These are phyloP conservation scores for Lactarius vividus DNA, from an alignment of 768 basidiomycete genomes.

Conservation along the genomic window DNA sequence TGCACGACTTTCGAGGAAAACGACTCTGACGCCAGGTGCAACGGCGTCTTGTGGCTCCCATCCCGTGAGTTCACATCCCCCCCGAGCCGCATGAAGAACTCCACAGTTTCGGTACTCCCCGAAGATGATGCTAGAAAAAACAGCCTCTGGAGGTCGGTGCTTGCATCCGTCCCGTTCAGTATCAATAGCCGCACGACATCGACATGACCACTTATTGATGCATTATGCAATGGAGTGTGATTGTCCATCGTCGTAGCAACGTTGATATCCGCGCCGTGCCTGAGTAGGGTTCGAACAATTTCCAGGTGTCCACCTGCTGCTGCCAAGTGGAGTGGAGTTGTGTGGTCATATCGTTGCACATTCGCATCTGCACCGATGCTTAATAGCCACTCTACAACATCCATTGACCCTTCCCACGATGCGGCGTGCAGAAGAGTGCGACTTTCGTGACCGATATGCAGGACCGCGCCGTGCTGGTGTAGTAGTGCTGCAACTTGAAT, in stretches of 20 bases:
- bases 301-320: not conserved
- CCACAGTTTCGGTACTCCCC: no score
- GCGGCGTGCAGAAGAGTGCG: not conserved
- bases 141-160: no score
- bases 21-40: no score
- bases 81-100: no score
- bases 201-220: not conserved
- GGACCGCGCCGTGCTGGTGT: not conserved
- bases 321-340: not conserved
- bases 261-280: not conserved
- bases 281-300: not conserved
- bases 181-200: no score
- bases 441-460: not conserved
- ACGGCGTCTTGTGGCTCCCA: no score
- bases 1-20: no score
- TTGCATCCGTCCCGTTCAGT: no score
- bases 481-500: not conserved
- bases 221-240: not conserved
- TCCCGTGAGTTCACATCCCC: no score
- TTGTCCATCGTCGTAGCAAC: not conserved
- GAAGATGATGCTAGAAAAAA: no score
- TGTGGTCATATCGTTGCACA: not conserved
- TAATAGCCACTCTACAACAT: not conserved
- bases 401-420: not conserved
- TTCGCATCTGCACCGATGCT: not conserved